Evolutionary conservation across 164 flowering plant genomes (phyloP).

Genomic region (Malania oleifera): DNA sequence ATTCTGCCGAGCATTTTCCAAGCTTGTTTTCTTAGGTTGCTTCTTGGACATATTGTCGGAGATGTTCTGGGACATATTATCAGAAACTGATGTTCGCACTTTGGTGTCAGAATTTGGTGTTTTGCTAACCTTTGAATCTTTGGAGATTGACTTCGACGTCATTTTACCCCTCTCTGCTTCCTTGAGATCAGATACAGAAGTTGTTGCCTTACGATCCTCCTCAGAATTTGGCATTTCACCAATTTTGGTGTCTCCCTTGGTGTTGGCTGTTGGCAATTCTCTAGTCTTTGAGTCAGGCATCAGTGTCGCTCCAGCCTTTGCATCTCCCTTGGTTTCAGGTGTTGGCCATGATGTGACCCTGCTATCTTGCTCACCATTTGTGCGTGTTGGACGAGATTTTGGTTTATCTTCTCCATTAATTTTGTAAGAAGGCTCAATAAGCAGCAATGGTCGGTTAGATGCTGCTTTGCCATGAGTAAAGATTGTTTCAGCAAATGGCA

Average conservation of each 20-base stretch:
- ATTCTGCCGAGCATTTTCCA: conserved; percentile 18
- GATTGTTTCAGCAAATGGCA: conserved; percentile 51
- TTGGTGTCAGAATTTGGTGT: conserved; percentile 5
- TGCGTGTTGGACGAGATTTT: conserved; percentile 40
- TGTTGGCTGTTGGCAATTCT: conserved; percentile 2
- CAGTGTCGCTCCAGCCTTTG: conserved; percentile 16
- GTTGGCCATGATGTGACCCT: conserved; percentile 17
- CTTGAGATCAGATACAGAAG: conserved; percentile 15
- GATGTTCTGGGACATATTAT: conserved; percentile 12
- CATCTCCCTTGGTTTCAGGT: conserved; percentile 20
- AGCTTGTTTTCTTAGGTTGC: conserved; percentile 27
- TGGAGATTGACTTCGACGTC: conserved; percentile 17
- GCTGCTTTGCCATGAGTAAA: conserved; percentile 35
- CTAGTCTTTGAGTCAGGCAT: conserved; percentile 17
- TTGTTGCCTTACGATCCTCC: conserved; percentile 10
- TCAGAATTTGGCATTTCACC: conserved; percentile 1
- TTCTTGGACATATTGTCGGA: conserved; percentile 27
- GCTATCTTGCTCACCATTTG: conserved; percentile 43
- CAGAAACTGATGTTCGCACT: conserved; percentile 4
- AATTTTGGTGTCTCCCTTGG: conserved; percentile 5
- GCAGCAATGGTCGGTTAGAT: conserved; percentile 49
- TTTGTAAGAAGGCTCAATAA: conserved; percentile 66
- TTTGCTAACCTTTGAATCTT: conserved; percentile 12
- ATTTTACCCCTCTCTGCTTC: conserved; percentile 12
- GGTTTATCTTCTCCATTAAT: conserved; percentile 59